Base-by-base conservation (phyloP, 164 flowering plant genomes). In the Vitis amurensis region DNA sequence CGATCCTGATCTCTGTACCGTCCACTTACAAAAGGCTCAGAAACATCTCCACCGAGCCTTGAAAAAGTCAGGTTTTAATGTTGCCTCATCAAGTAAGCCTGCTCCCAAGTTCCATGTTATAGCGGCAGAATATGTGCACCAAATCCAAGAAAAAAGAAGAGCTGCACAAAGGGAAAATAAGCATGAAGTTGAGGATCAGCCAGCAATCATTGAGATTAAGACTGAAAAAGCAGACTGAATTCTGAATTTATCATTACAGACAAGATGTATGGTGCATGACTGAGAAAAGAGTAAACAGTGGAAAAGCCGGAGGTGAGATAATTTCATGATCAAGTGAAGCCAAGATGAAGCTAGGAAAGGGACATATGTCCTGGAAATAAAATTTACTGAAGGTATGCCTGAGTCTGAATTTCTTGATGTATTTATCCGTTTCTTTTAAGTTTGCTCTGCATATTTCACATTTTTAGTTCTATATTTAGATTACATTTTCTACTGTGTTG, bases 11-110 rank as follows among this genome's bases (percentile, higher is more conserved):
- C 84, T 83, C 11, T 92, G 97, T 74, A 29, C 79, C 50, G n/a
- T 48, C 19, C 97, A 92, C 74, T 83, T 82, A 59, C 84, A 82
- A 59, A 86, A 76, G 78, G 88, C 88, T 73, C 80, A 87, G 67
- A 86, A 77, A 62, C 77, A 83, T 78, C 74, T 90, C 16, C 59
- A 79, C 3, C 78, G 85, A 50, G 89, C 90, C 63, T 68, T 93
- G 73, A 89, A 81, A 83, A 89, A 81, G 71, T 92, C 92, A 12
- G 98, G 98, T 69, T 88, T 88, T 68, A 86, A 75, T 76, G 81
- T 73, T 16, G 37, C 91, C 50, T 86, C 89, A 2, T 71, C 89
- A n/a, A 83, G 79, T 73, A 89, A 81, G 73, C 78, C 81, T 79
- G 84, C 91, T 50, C 93, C 94, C 3, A 87, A 90, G 73, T 78